phyloP scores from a whole-genome alignment of 140 eudicot genomes.

The Flaveria floridana region DNA sequence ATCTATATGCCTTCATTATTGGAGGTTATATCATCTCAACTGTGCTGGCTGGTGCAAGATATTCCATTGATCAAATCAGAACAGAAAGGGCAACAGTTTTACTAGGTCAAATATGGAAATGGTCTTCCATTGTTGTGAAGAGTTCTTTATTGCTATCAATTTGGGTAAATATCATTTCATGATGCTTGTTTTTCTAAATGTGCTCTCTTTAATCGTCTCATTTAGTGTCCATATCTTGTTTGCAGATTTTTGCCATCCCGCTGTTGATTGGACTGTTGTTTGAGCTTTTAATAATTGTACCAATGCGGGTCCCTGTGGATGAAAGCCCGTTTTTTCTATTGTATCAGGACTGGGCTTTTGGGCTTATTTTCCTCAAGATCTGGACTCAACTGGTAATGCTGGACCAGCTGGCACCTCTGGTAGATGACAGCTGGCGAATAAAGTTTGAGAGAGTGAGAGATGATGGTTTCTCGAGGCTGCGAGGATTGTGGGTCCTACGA shows the following conservation, averaged over 20 bases:
- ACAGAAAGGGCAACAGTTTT: constrained; percentile 65
- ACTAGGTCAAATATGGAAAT: constrained; percentile 70
- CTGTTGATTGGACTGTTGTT: constrained; percentile 83
- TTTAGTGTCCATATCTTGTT: constrained; percentile 8
- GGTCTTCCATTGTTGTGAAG: constrained; percentile 79
- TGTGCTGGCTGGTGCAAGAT: constrained; percentile 75
- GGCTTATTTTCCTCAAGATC: constrained; percentile 82
- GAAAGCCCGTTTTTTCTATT: constrained; percentile 92
- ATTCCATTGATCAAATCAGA: constrained; percentile 59
- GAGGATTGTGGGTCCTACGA: constrained; percentile 78
- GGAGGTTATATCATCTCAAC: constrained; percentile 92
- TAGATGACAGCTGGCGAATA: constrained; percentile 78
- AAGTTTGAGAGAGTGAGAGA: constrained; percentile 91
- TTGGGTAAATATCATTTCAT: constrained; percentile 52
- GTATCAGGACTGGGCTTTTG: constrained; percentile 97
- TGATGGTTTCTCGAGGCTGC: constrained; percentile 90
- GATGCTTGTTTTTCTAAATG: background rate
- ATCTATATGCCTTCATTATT: constrained; percentile 79
- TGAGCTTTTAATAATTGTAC: constrained; percentile 83
- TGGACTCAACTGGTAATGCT: constrained; percentile 96
- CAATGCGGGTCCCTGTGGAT: constrained; percentile 91
- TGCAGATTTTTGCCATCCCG: constrained; percentile 72
- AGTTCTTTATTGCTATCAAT: constrained; percentile 70
- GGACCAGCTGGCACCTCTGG: constrained; percentile 79
- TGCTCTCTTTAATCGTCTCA: background rate